Base-by-base conservation (phyloP, 1,284 basidiomycete species). In the Afroboletus lepidellus region DNA sequence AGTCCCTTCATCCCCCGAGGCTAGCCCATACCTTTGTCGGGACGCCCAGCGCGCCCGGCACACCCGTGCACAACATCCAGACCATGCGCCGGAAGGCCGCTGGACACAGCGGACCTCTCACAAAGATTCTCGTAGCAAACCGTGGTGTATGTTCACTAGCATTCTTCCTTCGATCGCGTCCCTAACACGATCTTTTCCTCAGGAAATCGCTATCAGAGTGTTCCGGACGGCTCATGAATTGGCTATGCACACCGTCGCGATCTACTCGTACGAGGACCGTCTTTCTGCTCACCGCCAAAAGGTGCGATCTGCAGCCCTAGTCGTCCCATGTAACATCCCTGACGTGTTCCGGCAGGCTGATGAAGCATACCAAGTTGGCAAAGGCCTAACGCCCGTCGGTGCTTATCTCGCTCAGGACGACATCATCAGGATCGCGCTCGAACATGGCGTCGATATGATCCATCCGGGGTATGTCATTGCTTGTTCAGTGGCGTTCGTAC, bases 161-260 rank as follows among this genome's bases (percentile, higher is more conserved):
- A 23, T 41, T 58, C 42, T 38, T 46, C 43, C 42, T 52, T 38
- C 12, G 27, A 46, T 16, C 20, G 41, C 47, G 41, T 55, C 48
- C 38, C 39, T 53, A 37, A 54, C 23, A 46, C 30, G 30, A 41
- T 16, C 24, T 12, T 41, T 46, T 33, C 32, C 58, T 12, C 64
- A 95, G 92, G 96, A 99, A 89, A 99, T 99, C 70, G 97, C 97
- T 29, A 95, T 99, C 66, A 91, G 97, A 71, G 94, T 99, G 47
- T 98, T 99, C 82, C 83, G 97, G 67, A 98, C 97, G 3, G 93
- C 97, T 50, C 96, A 99, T 77, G 97, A 99, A 72, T 83, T 99
- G 55, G 97, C 95, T 32, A 97, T 99, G 94, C 92, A 96, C 70
- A 98, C 96, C 48, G 97, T 99, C 51, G 96, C 97, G 41, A 98